Base-by-base conservation (phyloP, 768 basidiomycete species). In the Mycena venus region DNA sequence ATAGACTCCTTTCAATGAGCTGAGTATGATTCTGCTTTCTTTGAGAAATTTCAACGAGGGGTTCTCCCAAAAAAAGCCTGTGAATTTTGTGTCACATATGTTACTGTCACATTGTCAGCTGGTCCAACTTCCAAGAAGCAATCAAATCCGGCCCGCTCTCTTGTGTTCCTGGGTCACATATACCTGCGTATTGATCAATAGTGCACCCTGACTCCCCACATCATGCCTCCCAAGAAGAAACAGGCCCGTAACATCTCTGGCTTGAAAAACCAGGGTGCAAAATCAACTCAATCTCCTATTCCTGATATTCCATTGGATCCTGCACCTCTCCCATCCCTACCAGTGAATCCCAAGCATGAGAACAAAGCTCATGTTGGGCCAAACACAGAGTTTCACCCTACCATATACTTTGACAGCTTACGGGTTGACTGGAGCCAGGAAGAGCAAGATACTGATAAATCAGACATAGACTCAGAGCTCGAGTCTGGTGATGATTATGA, bases 221-320 rank as follows among this genome's bases (percentile, higher is more conserved):
- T 47, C 44, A 47, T 47, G 44, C 44, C 44, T 47, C n/a, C n/a
- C n/a, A n/a, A n/a, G n/a, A n/a, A n/a, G n/a, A n/a, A n/a, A n/a
- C n/a, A n/a, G n/a, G n/a, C n/a, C n/a, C n/a, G n/a, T n/a, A n/a
- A n/a, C 42, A 44, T 44, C 42, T 44, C 49, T 51, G 49, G 49
- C 49, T 51, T 51, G 49, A 51, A 51, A 51, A 51, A 51, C 49
- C 49, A 56, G 53, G 53, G 53, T 55, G 53, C 53, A 55, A 55
- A 55, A 55, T 31, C 55, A 56, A 34, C 31, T 32, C 55, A 56
- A 56, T 56, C 31, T 29, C 55, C 55, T 56, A 21, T 32, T 56
- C 31, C 55, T 21, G 29, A 56, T 56, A 56, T 56, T 56, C 55
- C 55, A 56, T 56, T 56, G 31, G 12, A 56, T 56, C 29, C 31